Evolutionary conservation across 805 yeast genomes (phyloP), one percentile per base, ranked within the genome.

Genomic region (Debaryomyces tyrocola): DNA sequence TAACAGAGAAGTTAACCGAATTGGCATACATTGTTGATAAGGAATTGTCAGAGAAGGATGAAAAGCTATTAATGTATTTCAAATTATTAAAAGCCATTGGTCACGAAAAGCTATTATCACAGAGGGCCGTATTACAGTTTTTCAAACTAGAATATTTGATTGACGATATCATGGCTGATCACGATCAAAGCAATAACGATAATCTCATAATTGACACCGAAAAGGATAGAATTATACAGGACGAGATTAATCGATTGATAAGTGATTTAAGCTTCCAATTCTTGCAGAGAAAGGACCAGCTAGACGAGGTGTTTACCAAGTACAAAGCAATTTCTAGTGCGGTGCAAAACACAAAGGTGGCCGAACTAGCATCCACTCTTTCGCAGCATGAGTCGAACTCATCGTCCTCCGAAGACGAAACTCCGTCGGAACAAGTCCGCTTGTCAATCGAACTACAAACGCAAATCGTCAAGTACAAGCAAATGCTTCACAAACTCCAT

Each of bases 1-100:
- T 73, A 17, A 69, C 73, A 2, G 76, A 71, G 44, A 69, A 66
- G 50, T 55, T 73, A 41, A 59, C 72, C 2, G 73, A 70, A 44
- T 58, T 72, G 44, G 66, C 73, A 5, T 70, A 59, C 48, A 51
- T 65, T 14, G 62, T 73, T 18, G 74, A 69, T 45, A 64, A 60
- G 45, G 77, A 73, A 48, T 62, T 72, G 45, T 61, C 58, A 37
- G 67, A 63, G 40, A 62, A 62, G 37, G 77, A 73, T 44, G 73
- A 68, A 20, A 56, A 54, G 29, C 55, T 72, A 6, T 49, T 63
- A 20, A 48, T 56, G 4, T 54, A 63, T 35, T 59, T 63, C 44
- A 66, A 61, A 47, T 50, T 62, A 28, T 46, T 64, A 27, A 57
- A 60, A 44, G 21, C 46, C 20, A 49, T 60, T 9, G 60, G 57